phyloP scores from a whole-genome alignment of 345 rosid genomes.

The Limnanthes douglasii region DNA sequence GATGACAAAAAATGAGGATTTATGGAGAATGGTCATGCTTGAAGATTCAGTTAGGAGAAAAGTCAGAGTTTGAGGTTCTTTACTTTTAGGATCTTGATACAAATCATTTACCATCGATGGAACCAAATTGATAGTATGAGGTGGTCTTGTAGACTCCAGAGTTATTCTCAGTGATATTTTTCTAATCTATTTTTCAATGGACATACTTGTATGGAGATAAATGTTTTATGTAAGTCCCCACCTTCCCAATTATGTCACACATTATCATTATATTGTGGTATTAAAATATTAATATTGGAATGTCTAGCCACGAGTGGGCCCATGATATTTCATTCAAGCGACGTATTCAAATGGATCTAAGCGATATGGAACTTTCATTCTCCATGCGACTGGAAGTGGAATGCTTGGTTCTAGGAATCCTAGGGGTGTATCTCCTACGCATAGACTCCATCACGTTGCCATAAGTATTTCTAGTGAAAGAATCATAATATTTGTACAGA shows the following conservation, averaged over 20 bases:
- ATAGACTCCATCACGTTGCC: slow-evolving; percentile 74
- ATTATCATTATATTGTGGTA: slow-evolving; percentile 55
- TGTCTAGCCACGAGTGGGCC: slow-evolving; percentile 82
- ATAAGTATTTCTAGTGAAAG: slow-evolving; percentile 65
- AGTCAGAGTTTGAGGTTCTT: slow-evolving; percentile 64
- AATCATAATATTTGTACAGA: slow-evolving; percentile 59
- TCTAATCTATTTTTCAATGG: slow-evolving; percentile 67
- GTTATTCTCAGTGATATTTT: slow-evolving; percentile 71
- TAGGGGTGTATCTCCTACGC: slow-evolving; percentile 60
- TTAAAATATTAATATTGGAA: slow-evolving; percentile 69
- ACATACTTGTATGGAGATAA: slow-evolving; percentile 75
- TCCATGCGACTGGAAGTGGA: slow-evolving; percentile 60
- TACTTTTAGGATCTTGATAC: slow-evolving; percentile 74
- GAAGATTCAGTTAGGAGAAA: slow-evolving; percentile 79
- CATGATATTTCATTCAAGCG: slow-evolving; percentile 69
- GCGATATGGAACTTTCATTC: slow-evolving; percentile 72
- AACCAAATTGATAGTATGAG: slow-evolving; percentile 63
- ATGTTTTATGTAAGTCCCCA: slow-evolving; percentile 65
- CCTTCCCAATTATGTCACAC: slow-evolving; percentile 75
- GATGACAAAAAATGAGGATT: slow-evolving; percentile 58
- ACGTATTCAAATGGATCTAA: slow-evolving; percentile 67
- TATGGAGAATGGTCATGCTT: slow-evolving; percentile 74
- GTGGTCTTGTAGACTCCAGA: slow-evolving; percentile 78
- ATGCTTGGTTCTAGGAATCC: slow-evolving; percentile 86
- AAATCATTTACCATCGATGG: slow-evolving; percentile 84